phyloP scores from a whole-genome alignment of 202 grass and related monocot genomes.

The Panicum hallii region DNA sequence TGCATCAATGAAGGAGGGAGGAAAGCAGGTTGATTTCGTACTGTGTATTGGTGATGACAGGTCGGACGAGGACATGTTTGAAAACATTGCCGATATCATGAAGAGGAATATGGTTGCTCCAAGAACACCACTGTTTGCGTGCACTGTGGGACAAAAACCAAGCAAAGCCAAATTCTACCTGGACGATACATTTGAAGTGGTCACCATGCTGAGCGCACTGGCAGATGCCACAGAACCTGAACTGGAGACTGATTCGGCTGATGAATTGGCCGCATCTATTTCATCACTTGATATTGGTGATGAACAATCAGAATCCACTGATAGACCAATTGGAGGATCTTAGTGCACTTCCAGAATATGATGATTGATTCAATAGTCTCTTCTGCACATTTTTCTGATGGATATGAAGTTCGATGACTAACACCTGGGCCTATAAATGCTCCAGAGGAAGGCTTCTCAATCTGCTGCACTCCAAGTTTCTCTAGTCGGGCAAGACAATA shows the following conservation, averaged over 20 bases:
- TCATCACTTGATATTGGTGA: conserved; percentile 47
- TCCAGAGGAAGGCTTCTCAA: conserved; percentile 30
- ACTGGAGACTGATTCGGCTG: not conserved
- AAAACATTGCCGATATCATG: conserved; percentile 72
- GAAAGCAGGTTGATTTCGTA: conserved; percentile 78
- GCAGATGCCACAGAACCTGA: conserved; percentile 67
- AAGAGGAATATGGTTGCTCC: conserved; percentile 65
- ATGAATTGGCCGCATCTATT: conserved; percentile 44
- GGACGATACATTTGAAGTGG: conserved; percentile 90
- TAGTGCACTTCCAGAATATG: conserved; percentile 45
- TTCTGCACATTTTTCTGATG: conserved; percentile 50
- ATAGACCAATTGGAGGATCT: conserved; percentile 44
- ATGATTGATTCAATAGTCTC: conserved; percentile 45
- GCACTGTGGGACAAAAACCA: conserved; percentile 97
- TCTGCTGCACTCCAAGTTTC: conserved; percentile 41
- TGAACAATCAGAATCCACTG: conserved; percentile 48
- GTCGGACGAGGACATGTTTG: conserved; percentile 97
- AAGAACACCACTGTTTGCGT: conserved; percentile 77
- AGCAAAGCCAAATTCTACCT: conserved; percentile 98
- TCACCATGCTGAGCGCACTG: conserved; percentile 76
- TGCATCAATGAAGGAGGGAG: conserved; percentile 72
- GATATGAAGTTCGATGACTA: conserved; percentile 45
- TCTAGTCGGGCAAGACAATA: conserved; percentile 12
- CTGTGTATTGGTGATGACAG: conserved; percentile 94
- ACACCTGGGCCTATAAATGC: conserved; percentile 46